Conservation (phyloP, 768 basidiomycete genomes). For the Tephrocybe sp. region DNA sequence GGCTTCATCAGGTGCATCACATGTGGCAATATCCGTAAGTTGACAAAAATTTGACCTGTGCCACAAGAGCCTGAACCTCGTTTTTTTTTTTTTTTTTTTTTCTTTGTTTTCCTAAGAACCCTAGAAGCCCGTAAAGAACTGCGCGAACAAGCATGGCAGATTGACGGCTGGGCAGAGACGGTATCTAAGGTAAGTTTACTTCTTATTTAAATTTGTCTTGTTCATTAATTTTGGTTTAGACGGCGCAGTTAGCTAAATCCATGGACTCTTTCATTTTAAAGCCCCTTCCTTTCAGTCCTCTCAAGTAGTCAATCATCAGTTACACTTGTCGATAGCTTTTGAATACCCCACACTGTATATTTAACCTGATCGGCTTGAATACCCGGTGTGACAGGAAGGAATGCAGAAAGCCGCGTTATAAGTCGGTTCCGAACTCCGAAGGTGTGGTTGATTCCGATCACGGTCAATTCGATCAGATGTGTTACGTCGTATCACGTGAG, state of each 20-base stretch:
- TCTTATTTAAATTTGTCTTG: slow-evolving; percentile 2
- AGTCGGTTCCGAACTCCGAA: background rate
- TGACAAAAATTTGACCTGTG: slow-evolving; percentile 8
- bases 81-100: background rate
- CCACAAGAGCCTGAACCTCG: slow-evolving; percentile 10
- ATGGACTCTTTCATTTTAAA: slow-evolving; percentile 88
- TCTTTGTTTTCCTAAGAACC: slow-evolving; percentile 52
- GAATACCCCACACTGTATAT: slow-evolving; percentile 8
- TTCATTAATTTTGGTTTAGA: slow-evolving; percentile 45
- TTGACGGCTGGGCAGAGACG: slow-evolving; percentile 94
- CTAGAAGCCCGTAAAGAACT: slow-evolving; percentile 79
- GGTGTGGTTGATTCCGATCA: slow-evolving; percentile 2
- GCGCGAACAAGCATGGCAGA: slow-evolving; percentile 89
- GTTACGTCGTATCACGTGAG: slow-evolving; percentile 27
- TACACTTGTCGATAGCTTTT: background rate
- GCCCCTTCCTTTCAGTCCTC: slow-evolving; percentile 80
- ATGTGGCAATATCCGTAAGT: slow-evolving; percentile 96
- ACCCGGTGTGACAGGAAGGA: background rate
- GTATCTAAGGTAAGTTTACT: slow-evolving; percentile 71
- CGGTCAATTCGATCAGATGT: slow-evolving; percentile 1
- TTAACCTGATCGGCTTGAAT: background rate
- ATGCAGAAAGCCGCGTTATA: background rate
- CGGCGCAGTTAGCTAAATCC: slow-evolving; percentile 76
- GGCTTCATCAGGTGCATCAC: slow-evolving; percentile 88
- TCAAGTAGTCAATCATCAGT: slow-evolving; percentile 50